phyloP scores from a whole-genome alignment of 2,329 filamentous ascomycete genomes.

The Xylariaceae sp. region DNA sequence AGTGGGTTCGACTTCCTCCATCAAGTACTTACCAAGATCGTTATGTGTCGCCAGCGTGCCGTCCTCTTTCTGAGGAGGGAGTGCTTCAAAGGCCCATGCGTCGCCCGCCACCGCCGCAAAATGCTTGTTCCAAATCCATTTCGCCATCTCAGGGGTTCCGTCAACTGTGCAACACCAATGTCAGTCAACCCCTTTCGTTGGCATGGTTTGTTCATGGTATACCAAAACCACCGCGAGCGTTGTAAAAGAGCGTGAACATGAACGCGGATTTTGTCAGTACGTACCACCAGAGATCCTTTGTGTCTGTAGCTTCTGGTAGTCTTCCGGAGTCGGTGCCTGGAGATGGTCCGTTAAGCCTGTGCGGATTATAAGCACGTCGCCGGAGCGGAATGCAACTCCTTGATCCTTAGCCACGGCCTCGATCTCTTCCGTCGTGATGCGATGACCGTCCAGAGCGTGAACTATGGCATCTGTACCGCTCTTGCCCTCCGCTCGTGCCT shows the following conservation, averaged over 20 bases:
- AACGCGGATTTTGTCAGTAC: slow-evolving; percentile 2
- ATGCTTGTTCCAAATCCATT: slow-evolving; percentile 67
- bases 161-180: slow-evolving; percentile 29
- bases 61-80: slow-evolving; percentile 48
- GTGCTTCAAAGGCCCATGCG: slow-evolving; percentile 59
- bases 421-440: slow-evolving; percentile 53
- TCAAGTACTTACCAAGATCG: slow-evolving; percentile 36
- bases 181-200: slow-evolving; percentile 1
- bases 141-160: slow-evolving; percentile 47
- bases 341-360: slow-evolving; percentile 60
- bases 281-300: slow-evolving; percentile 30
- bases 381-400: slow-evolving; percentile 59
- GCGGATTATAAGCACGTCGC: slow-evolving; percentile 64
- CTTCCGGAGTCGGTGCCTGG: slow-evolving; percentile 38
- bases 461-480: slow-evolving; percentile 39
- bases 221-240: too few relatives aligned
- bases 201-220: too few relatives aligned
- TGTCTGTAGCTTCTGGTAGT: slow-evolving; percentile 31
- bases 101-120: slow-evolving; percentile 65
- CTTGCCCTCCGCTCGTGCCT: slow-evolving; percentile 45
- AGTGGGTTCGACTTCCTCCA: neutral
- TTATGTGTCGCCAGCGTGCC: slow-evolving; percentile 30
- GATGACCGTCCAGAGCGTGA: slow-evolving; percentile 48
- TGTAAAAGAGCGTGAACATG: neutral
- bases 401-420: slow-evolving; percentile 56